These are phyloP conservation scores for Coniella lustricola DNA, from an alignment of 2,329 filamentous ascomycete genomes.

Conservation along the genomic window DNA sequence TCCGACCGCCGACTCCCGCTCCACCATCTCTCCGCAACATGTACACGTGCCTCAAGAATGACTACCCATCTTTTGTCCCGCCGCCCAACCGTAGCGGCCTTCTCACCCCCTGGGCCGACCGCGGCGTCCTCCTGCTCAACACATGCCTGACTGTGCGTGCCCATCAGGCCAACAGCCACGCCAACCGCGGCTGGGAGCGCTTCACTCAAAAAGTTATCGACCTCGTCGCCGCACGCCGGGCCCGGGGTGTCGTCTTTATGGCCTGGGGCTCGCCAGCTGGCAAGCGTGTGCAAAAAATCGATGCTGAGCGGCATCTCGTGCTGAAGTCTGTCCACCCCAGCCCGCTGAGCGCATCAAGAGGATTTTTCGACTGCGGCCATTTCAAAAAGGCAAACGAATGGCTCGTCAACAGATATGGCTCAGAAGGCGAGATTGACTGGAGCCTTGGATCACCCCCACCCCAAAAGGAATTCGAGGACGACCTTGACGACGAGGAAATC, in stretches of 20 bases:
- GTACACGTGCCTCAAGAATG: constrained; percentile 78
- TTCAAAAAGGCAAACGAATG: constrained; percentile 80
- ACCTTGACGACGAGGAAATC: constrained; percentile 13
- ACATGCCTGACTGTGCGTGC: constrained; percentile 90
- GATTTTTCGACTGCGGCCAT: constrained; percentile 79
- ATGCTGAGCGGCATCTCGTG: constrained; percentile 69
- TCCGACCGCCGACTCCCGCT: constrained; percentile 78
- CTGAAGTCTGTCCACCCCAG: constrained; percentile 86
- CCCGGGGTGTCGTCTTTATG: constrained; percentile 82
- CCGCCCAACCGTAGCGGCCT: constrained; percentile 76
- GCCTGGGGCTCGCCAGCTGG: constrained; percentile 87
- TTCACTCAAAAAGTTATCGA: constrained; percentile 93
- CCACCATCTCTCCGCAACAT: constrained; percentile 92
- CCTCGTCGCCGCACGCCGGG: constrained; percentile 68
- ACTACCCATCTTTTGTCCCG: constrained; percentile 72
- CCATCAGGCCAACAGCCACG: constrained; percentile 79
- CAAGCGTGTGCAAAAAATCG: constrained; percentile 68
- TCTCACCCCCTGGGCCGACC: constrained; percentile 88
- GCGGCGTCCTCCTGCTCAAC: constrained; percentile 88
- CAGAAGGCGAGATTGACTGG: constrained; percentile 82
- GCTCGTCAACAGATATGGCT: constrained; percentile 71
- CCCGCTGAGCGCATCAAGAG: constrained; percentile 75
- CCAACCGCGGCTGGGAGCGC: constrained; percentile 82
- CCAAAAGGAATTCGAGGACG: constrained; percentile 15
- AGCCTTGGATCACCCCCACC: constrained; percentile 38